These are phyloP conservation scores for Phytophthora ramorum DNA, from an alignment of 352 stramenopile genomes.

Conservation along the genomic window DNA sequence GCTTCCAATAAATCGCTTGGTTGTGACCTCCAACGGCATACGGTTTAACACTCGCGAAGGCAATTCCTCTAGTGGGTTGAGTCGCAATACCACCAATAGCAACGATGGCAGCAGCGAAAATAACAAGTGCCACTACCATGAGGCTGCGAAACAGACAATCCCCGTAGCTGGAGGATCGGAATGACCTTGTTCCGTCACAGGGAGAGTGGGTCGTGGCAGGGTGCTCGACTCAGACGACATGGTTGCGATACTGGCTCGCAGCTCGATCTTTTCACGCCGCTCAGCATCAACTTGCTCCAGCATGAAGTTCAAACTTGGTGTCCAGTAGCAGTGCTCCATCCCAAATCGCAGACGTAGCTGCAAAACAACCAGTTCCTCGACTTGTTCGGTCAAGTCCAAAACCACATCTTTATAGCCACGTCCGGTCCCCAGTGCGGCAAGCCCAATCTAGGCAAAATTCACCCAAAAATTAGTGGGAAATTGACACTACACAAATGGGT, in stretches of 20 bases:
- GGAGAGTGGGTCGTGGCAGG: neutral
- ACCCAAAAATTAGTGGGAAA: neutral
- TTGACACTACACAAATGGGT: neutral
- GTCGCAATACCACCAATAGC: neutral
- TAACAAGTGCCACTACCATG: neutral
- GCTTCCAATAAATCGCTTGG: slow-evolving; percentile 11
- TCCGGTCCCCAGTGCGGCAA: neutral
- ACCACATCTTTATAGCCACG: neutral
- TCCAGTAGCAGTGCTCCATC: slow-evolving; percentile 6
- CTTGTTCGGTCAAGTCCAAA: slow-evolving; percentile 2
- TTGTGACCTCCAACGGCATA: neutral
- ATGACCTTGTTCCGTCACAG: neutral
- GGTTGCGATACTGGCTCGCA: slow-evolving; percentile 13
- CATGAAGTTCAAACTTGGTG: slow-evolving; percentile 9
- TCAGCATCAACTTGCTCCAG: neutral
- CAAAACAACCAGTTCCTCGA: neutral
- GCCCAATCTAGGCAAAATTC: neutral
- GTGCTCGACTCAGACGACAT: neutral
- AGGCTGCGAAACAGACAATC: neutral
- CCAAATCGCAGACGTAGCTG: slow-evolving; percentile 11
- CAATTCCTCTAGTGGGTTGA: slow-evolving; percentile 5
- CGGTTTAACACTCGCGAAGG: slow-evolving; percentile 18
- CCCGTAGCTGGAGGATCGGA: neutral
- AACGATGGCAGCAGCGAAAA: neutral
- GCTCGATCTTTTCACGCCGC: slow-evolving; percentile 6